Percentiles rank a stretch among this genome's conserved stretches.
Conservation (phyloP, 169 alveolate genomes). For the Plasmodium vivax region DNA sequence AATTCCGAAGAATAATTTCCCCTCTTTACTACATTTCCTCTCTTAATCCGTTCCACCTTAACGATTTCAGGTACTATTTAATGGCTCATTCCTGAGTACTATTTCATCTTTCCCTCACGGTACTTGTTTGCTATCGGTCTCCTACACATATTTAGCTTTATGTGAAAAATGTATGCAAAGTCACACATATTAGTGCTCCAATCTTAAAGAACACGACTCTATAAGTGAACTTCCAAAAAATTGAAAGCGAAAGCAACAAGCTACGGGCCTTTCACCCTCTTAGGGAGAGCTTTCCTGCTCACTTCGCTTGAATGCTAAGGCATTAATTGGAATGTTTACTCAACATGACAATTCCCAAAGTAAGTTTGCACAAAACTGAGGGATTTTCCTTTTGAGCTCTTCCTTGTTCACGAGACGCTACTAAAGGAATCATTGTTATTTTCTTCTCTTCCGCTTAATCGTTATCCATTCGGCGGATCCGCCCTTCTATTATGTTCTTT, state of each 20-base stretch:
- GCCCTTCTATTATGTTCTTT: constrained; percentile 79
- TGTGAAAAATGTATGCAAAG: constrained; percentile 81
- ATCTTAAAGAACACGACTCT: constrained; percentile 84
- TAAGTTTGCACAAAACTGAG: neutral
- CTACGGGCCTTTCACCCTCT: constrained; percentile 93
- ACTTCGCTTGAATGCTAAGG: neutral
- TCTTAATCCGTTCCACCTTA: constrained; percentile 18
- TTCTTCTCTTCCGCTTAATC: constrained; percentile 93
- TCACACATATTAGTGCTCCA: constrained; percentile 89
- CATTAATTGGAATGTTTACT: neutral
- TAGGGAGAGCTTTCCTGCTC: constrained; percentile 85
- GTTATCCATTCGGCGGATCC: constrained; percentile 92
- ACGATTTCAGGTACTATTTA: constrained; percentile 48
- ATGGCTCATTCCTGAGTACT: constrained; percentile 90
- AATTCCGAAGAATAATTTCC: neutral
- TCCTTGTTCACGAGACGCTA: constrained; percentile 94
- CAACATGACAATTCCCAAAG: neutral
- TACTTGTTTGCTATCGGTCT: constrained; percentile 95
- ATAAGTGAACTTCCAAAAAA: neutral
- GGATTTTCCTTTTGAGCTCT: constrained; percentile 86
- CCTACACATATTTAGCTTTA: constrained; percentile 91
- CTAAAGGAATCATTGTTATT: constrained; percentile 89
- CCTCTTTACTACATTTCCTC: neutral
- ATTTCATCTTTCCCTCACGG: constrained; percentile 95
- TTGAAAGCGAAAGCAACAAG: constrained; percentile 21